Conservation (phyloP, 2,329 filamentous ascomycete species). For the Neofusicoccum sp. region DNA sequence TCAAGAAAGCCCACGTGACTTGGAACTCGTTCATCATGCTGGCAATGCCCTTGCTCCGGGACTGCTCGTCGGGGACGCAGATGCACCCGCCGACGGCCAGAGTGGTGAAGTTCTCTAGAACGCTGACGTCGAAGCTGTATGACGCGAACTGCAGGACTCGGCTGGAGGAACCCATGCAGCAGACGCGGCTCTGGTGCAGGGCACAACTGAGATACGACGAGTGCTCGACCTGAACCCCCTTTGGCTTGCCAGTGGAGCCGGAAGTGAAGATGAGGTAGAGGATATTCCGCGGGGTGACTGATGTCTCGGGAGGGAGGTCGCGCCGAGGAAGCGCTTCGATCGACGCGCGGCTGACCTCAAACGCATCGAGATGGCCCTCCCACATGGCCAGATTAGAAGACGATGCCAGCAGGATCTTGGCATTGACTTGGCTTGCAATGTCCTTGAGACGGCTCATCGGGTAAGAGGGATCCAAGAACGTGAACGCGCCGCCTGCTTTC, state of each 20-base stretch:
- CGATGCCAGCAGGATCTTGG: not conserved
- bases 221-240: constrained; percentile 38
- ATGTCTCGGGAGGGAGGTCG: constrained; percentile 12
- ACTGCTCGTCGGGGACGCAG: constrained; percentile 42
- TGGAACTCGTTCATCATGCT: constrained; percentile 42
- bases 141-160: constrained; percentile 42
- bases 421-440: constrained; percentile 1
- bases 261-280: constrained; percentile 19
- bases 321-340: not conserved
- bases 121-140: constrained; percentile 36
- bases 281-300: constrained; percentile 8
- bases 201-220: constrained; percentile 23
- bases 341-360: not conserved
- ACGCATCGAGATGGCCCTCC: not conserved
- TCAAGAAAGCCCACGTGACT: constrained; percentile 44
- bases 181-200: constrained; percentile 25
- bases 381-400: not conserved
- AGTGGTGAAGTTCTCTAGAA: constrained; percentile 37
- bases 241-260: constrained; percentile 26
- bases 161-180: constrained; percentile 34
- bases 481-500: constrained; percentile 75
- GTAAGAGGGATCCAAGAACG: constrained; percentile 65
- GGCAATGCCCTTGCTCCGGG: constrained; percentile 53
- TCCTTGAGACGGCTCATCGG: constrained; percentile 4
- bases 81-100: constrained; percentile 46